phyloP scores from a whole-genome alignment of 1,284 basidiomycete species.

The Cryptococcus sp. region DNA sequence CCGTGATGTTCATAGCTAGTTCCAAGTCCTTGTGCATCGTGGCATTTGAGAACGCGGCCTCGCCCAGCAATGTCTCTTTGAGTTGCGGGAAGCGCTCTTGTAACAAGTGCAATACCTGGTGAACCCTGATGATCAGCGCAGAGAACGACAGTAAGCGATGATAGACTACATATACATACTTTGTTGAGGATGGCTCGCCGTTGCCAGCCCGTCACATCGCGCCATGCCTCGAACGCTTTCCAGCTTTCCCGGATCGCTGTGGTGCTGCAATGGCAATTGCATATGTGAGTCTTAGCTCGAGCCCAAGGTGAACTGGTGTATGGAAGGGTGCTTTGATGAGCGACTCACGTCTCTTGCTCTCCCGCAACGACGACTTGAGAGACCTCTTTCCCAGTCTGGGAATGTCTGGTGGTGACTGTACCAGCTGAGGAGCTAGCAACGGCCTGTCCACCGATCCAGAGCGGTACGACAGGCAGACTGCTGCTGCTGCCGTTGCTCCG shows the following conservation, averaged over 20 bases:
- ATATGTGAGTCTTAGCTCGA: not conserved
- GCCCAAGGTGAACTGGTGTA: not conserved
- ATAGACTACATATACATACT: slow-evolving; percentile 10
- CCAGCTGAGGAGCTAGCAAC: slow-evolving; percentile 13
- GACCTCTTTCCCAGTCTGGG: slow-evolving; percentile 16
- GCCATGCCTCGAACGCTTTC: slow-evolving; percentile 25
- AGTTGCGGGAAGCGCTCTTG: slow-evolving; percentile 20
- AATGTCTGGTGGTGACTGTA: slow-evolving; percentile 14
- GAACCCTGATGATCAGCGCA: not conserved
- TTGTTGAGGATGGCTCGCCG: slow-evolving; percentile 23
- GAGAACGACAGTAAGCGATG: not conserved
- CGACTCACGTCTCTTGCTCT: slow-evolving; percentile 27
- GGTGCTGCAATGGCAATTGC: slow-evolving; percentile 2
- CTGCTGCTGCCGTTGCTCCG: not conserved
- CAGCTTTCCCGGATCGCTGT: slow-evolving; percentile 15
- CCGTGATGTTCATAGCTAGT: slow-evolving; percentile 20
- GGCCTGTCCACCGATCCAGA: slow-evolving; percentile 26
- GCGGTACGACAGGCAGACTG: slow-evolving; percentile 15
- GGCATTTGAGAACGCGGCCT: slow-evolving; percentile 23
- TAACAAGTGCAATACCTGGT: slow-evolving; percentile 19
- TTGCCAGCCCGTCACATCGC: slow-evolving; percentile 23
- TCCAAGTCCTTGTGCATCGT: slow-evolving; percentile 18
- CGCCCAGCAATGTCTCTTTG: slow-evolving; percentile 17
- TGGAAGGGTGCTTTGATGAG: not conserved
- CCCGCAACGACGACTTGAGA: slow-evolving; percentile 30